Base-by-base conservation (phyloP, 306 rosid species). In the Vigna angularis region DNA sequence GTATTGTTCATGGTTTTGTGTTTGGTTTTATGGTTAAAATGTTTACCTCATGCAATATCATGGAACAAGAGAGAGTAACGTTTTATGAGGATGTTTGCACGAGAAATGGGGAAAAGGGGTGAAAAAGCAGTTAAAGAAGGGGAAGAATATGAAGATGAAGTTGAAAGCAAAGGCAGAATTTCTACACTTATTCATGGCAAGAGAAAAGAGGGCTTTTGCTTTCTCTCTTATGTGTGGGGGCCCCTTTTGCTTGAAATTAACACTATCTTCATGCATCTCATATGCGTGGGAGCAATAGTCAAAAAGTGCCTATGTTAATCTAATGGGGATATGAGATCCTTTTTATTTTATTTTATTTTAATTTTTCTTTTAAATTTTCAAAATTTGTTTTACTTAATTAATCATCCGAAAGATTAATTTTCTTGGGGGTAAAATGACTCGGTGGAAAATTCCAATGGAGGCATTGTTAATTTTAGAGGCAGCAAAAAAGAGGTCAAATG, bases 181-280 rank as follows among this genome's bases (percentile, higher is more conserved):
- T 88, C 93, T 80, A 79, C 87, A 80, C 84, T 74, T 66, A 79
- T 87, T 83, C 81, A 82, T 85, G 84, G 83, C 75, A 79, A 85
- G 71, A 34, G 73, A 72, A 70, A 83, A 75, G 82, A 70, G 76
- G 49, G 73, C 64, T 74, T 82, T 86, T 86, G 77, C 84, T 85
- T 81, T 87, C 66, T 76, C 72, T 67, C 80, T 52, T 42, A 28
- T 38, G 61, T 55, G 90, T 85, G 83, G 91, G 96, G 91, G 66
- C 93, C 85, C 70, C 76, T 76, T 74, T 83, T 85, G 90, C 98
- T 91, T 91, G 87, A 90, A 86, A 72, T 81, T 86, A 86, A 90
- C 97, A 87, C 93, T 65, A 83, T 87, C 90, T 79, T 82, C 85
- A 79, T 91, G 77, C 86, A 83, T 75, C 76, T 74, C 78, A 80